Percentiles rank a stretch among this genome's conserved stretches.
Conservation (phyloP, 306 rosid species). For the Vigna mungo region DNA sequence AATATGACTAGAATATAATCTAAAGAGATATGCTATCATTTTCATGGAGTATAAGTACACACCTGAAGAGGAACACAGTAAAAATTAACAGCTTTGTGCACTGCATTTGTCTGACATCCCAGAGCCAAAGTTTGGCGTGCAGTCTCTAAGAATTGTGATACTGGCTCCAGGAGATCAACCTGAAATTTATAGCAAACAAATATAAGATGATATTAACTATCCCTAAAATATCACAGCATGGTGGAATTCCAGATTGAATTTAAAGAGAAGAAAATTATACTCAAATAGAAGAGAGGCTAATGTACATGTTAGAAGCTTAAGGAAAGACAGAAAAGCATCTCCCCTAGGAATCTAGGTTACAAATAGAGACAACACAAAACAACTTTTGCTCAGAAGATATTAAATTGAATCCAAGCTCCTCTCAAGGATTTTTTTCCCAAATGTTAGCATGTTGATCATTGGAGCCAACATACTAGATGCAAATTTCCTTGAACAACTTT, state of each 20-base stretch:
- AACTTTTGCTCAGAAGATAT: no score
- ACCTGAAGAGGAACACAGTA: constrained; percentile 96
- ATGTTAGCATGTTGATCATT: no score
- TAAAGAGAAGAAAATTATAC: background rate
- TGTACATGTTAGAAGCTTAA: background rate
- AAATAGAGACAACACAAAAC: no score
- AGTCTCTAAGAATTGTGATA: constrained; percentile 85
- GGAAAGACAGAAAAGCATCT: no score
- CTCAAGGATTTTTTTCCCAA: no score
- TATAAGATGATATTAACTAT: constrained; percentile 23
- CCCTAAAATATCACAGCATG: constrained; percentile 28
- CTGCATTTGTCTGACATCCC: constrained; percentile 59
- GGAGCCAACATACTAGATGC: no score
- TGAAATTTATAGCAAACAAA: constrained; percentile 42
- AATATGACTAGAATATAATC: background rate
- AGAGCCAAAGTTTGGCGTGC: constrained; percentile 78
- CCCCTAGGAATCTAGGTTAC: no score
- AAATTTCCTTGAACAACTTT: no score
- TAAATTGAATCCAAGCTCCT: no score
- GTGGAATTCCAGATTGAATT: constrained; percentile 4
- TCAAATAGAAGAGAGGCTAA: background rate
- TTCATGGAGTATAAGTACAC: constrained; percentile 31
- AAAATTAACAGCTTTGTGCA: constrained; percentile 76
- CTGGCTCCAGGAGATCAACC: constrained; percentile 99
- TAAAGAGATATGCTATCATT: constrained; percentile 17